Evolutionary conservation across 2,329 filamentous ascomycete species (phyloP).

Genomic region (Thelonectria olida): DNA sequence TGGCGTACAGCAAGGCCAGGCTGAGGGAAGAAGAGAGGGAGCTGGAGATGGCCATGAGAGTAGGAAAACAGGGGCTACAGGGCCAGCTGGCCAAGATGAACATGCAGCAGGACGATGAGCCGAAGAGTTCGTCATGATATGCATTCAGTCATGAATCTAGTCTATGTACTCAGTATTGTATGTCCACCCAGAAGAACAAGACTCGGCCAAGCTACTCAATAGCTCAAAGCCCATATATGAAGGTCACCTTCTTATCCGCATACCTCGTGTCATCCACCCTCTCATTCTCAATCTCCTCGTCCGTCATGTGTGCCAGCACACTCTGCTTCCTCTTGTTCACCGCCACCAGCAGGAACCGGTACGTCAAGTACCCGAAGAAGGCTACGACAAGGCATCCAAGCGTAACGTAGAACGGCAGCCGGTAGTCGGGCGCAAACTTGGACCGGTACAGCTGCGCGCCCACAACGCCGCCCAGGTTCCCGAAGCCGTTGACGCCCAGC

Average conservation of each 20-base stretch:
- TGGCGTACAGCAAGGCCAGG: conserved; percentile 68
- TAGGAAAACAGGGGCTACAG: conserved; percentile 72
- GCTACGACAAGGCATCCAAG: conserved; percentile 35
- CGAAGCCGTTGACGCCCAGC: conserved; percentile 41
- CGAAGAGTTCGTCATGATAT: conserved; percentile 30
- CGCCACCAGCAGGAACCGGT: conserved; percentile 31
- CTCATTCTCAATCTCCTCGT: conserved; percentile 38
- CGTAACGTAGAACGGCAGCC: conserved; percentile 39
- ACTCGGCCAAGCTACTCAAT: too few species aligned
- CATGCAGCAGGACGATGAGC: conserved; percentile 37
- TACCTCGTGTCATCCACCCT: conserved; percentile 36
- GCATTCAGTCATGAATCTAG: conserved; percentile 17
- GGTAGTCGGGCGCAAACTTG: conserved; percentile 33
- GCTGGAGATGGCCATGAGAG: conserved; percentile 73
- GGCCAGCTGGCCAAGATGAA: conserved; percentile 61
- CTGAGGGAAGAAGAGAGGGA: conserved; percentile 74
- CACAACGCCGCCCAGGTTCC: conserved; percentile 39
- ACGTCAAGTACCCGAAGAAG: conserved; percentile 34
- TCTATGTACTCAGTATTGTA: conserved; percentile 2
- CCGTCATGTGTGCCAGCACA: conserved; percentile 30
- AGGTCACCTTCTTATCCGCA: conserved; percentile 41
- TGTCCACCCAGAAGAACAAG: too few species aligned
- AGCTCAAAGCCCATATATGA: conserved; percentile 37
- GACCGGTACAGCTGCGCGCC: conserved; percentile 39
- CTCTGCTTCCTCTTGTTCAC: conserved; percentile 33